Evolutionary conservation across 129 eudicot species (phyloP).

Genomic region (Saposhnikovia divaricata): DNA sequence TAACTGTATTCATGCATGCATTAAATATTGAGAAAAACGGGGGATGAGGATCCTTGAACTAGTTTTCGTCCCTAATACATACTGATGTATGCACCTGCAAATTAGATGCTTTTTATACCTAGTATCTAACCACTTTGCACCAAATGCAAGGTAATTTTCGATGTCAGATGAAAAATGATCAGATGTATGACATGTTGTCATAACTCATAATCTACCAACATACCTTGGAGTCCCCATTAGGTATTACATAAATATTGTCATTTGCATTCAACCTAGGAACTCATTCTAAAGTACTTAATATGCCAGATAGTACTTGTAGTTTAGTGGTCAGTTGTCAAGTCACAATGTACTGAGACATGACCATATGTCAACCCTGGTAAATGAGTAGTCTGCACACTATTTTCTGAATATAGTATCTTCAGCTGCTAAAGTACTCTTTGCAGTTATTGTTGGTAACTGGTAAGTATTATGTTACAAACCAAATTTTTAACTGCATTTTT

Average conservation of each 20-base stretch:
- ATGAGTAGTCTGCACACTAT: background rate
- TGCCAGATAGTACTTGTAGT: background rate
- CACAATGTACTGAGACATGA: background rate
- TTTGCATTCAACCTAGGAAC: background rate
- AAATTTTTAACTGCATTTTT: background rate
- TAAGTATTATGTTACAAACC: background rate
- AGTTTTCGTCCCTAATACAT: background rate
- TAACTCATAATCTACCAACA: background rate
- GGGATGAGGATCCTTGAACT: background rate
- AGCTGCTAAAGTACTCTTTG: background rate
- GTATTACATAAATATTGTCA: background rate
- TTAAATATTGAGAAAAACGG: background rate
- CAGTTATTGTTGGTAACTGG: background rate
- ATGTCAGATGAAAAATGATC: background rate
- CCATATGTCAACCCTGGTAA: background rate
- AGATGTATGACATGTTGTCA: background rate
- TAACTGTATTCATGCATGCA: background rate
- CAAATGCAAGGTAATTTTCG: background rate
- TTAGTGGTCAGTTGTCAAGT: background rate
- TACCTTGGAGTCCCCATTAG: background rate
- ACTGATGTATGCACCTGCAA: background rate
- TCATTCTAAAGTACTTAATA: background rate
- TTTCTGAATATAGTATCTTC: background rate
- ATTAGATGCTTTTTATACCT: background rate
- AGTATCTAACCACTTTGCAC: background rate